These are phyloP conservation scores for Macrotyloma uniflorum DNA, from an alignment of 306 rosid genomes.

Conservation along the genomic window DNA sequence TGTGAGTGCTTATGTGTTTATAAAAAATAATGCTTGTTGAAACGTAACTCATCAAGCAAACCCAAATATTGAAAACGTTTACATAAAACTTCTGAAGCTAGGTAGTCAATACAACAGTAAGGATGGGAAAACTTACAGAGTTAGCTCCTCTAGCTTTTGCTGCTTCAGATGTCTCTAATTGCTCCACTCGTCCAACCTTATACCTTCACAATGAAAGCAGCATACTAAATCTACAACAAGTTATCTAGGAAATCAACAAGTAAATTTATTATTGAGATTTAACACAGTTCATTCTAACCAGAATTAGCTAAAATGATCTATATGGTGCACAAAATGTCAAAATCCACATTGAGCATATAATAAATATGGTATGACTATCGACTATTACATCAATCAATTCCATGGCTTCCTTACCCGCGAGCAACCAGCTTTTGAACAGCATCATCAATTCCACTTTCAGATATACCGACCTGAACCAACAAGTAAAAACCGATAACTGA, in stretches of 20 bases:
- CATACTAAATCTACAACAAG: constrained; percentile 19
- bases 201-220: constrained; percentile 60
- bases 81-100: constrained; percentile 23
- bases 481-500: constrained; percentile 22
- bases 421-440: constrained; percentile 93
- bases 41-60: constrained; percentile 15
- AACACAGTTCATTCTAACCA: constrained; percentile 3
- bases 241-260: constrained; percentile 12
- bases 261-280: constrained; percentile 17
- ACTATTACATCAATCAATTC: constrained; percentile 6
- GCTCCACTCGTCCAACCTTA: constrained; percentile 97
- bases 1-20: background rate
- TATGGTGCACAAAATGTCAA: background rate
- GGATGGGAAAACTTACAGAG: constrained; percentile 70
- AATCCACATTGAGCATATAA: constrained; percentile 24
- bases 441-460: constrained; percentile 97
- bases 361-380: background rate
- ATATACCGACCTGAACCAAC: constrained; percentile 83
- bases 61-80: constrained; percentile 1
- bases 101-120: constrained; percentile 21
- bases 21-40: background rate
- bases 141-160: constrained; percentile 81
- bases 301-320: constrained; percentile 16
- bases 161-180: constrained; percentile 83
- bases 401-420: constrained; percentile 77